Evolutionary conservation across 108 stramenopile genomes (phyloP).

Genomic region (Mediolabrus comicus): DNA sequence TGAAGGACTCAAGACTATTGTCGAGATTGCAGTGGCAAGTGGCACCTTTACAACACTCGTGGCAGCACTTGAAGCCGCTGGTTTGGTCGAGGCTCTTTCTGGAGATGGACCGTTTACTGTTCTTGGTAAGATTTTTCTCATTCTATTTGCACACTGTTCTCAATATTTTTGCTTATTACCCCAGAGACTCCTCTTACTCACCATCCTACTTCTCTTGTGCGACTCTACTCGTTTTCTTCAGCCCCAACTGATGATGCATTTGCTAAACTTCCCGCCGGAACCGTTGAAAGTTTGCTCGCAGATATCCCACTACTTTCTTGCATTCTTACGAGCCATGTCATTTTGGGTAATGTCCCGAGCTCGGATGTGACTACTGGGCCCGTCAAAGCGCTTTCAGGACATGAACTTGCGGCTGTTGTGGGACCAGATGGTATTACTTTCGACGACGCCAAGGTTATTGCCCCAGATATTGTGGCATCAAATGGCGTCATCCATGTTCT

Average conservation of each 20-base stretch:
- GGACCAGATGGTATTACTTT: slow-evolving; percentile 15
- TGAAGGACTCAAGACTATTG: slow-evolving; percentile 18
- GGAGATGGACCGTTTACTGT: slow-evolving; percentile 31
- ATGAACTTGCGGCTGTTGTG: not conserved
- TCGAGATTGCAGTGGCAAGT: slow-evolving; percentile 35
- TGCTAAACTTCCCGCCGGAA: slow-evolving; percentile 27
- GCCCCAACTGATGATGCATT: slow-evolving; percentile 65
- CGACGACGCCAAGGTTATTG: slow-evolving; percentile 37
- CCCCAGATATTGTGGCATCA: slow-evolving; percentile 40
- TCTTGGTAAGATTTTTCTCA: slow-evolving; percentile 11
- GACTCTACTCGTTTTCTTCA: too few species aligned
- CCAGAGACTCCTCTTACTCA: too few species aligned
- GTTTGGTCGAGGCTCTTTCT: slow-evolving; percentile 34
- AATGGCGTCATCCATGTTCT: slow-evolving; percentile 63
- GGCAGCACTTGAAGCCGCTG: slow-evolving; percentile 24
- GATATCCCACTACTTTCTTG: slow-evolving; percentile 2
- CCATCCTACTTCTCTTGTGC: too few species aligned
- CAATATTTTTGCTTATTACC: too few species aligned
- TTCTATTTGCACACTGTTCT: not conserved
- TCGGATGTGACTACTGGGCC: slow-evolving; percentile 1
- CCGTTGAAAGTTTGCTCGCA: slow-evolving; percentile 21
- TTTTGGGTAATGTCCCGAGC: slow-evolving; percentile 4
- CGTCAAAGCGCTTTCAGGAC: not conserved
- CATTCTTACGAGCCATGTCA: slow-evolving; percentile 46
- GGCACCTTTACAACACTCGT: slow-evolving; percentile 44